phyloP scores from a whole-genome alignment of 2,329 filamentous ascomycete genomes.

The Paraphaeosphaeria minitans region DNA sequence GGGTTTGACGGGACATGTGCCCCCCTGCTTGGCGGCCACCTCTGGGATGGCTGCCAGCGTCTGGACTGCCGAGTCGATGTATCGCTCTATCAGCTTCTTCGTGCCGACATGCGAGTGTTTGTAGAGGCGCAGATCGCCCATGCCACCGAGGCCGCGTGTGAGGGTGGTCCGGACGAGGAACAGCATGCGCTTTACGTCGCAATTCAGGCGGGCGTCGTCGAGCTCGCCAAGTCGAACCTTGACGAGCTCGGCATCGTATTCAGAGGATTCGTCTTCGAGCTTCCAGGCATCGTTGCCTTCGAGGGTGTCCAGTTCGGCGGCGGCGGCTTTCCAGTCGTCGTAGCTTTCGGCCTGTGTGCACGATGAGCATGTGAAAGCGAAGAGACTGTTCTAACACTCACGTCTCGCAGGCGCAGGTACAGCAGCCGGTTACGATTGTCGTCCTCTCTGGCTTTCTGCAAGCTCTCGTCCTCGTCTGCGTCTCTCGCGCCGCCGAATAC shows the following conservation, averaged over 20 bases:
- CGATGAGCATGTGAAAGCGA: slow-evolving; percentile 35
- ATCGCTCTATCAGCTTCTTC: slow-evolving; percentile 83
- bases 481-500: slow-evolving; percentile 22
- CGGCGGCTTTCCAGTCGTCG: slow-evolving; percentile 75
- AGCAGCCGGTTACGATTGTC: slow-evolving; percentile 62
- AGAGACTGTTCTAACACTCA: slow-evolving; percentile 48
- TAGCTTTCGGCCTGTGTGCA: slow-evolving; percentile 66
- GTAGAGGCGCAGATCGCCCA: slow-evolving; percentile 83
- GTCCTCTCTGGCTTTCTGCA: background rate
- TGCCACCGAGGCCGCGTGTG: slow-evolving; percentile 80
- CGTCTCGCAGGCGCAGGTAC: slow-evolving; percentile 68
- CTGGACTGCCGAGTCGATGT: slow-evolving; percentile 77
- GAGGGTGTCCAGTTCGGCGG: slow-evolving; percentile 75
- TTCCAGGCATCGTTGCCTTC: slow-evolving; percentile 88
- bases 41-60: slow-evolving; percentile 76
- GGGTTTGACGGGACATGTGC: slow-evolving; percentile 61
- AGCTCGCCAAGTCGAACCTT: slow-evolving; percentile 72
- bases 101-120: slow-evolving; percentile 84
- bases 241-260: slow-evolving; percentile 75
- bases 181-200: slow-evolving; percentile 78
- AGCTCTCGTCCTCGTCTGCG: slow-evolving; percentile 17
- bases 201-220: slow-evolving; percentile 72
- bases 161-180: slow-evolving; percentile 80
- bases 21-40: slow-evolving; percentile 56
- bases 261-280: slow-evolving; percentile 64